Evolutionary conservation across 108 stramenopile species (phyloP).

Genomic region (Pseudonitzschia multiseries): DNA sequence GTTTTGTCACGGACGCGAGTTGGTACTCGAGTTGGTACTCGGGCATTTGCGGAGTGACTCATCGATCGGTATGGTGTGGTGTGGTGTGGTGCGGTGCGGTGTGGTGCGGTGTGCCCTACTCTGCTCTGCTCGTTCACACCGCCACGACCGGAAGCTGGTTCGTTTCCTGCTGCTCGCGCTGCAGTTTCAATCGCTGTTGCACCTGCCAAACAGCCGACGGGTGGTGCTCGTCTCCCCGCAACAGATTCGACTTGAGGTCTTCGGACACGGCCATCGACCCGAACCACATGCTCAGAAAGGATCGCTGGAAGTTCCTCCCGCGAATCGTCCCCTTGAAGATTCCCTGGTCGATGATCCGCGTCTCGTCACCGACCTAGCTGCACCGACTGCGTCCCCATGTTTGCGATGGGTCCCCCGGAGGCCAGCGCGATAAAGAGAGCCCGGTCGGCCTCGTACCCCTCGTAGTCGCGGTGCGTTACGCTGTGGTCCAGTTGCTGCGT

Average conservation of each 20-base stretch:
- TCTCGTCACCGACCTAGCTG: slow-evolving; percentile 32
- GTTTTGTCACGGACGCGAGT: no score
- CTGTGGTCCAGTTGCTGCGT: slow-evolving; percentile 37
- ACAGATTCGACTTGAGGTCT: slow-evolving; percentile 27
- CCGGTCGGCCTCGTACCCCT: slow-evolving; percentile 37
- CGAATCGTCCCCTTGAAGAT: slow-evolving; percentile 22
- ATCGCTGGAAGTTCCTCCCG: slow-evolving; percentile 33
- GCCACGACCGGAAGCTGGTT: no score
- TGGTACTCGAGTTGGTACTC: no score
- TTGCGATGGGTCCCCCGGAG: slow-evolving; percentile 13
- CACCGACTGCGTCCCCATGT: slow-evolving; percentile 30
- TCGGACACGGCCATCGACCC: slow-evolving; percentile 31
- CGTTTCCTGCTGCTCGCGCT: slow-evolving; percentile 4
- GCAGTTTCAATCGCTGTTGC: neutral
- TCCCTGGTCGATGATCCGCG: slow-evolving; percentile 39
- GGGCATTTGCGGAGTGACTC: no score
- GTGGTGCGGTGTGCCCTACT: neutral
- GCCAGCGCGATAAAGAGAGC: slow-evolving; percentile 29
- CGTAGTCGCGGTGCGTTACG: slow-evolving; percentile 30
- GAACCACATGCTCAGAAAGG: slow-evolving; percentile 50
- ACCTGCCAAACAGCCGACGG: neutral
- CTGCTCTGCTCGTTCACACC: no score
- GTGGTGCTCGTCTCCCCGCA: slow-evolving; percentile 21
- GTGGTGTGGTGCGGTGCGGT: neutral
- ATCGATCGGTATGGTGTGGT: no score